phyloP scores from a whole-genome alignment of 345 rosid genomes.

The Salix dunnii region DNA sequence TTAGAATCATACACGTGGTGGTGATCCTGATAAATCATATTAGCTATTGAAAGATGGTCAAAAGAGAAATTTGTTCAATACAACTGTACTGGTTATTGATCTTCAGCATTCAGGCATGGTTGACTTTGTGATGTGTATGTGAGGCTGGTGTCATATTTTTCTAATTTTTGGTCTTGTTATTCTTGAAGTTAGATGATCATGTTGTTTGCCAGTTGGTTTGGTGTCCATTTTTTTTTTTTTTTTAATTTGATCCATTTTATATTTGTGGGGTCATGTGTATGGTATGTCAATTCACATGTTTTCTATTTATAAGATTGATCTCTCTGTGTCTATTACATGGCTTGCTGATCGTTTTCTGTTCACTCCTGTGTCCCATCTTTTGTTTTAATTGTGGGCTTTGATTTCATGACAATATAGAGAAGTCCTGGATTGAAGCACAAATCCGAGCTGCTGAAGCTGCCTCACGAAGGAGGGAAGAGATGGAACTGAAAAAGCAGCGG shows the following conservation, averaged over 20 bases:
- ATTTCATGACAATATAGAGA: slow-evolving; percentile 42
- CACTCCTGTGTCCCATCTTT: not conserved
- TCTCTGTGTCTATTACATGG: not conserved
- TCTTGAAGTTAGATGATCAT: not conserved
- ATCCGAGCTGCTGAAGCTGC: slow-evolving; percentile 66
- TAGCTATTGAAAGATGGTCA: too few relatives aligned
- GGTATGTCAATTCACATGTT: not conserved
- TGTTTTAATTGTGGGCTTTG: not conserved
- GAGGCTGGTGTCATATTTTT: not conserved
- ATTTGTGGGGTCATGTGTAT: not conserved
- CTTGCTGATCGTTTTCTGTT: not conserved
- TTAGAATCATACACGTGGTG: not conserved
- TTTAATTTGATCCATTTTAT: not conserved
- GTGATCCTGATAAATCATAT: too few relatives aligned
- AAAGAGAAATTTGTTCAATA: not conserved
- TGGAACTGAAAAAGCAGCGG: slow-evolving; percentile 51
- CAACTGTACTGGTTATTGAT: not conserved
- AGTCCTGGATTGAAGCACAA: slow-evolving; percentile 66
- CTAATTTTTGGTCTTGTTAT: not conserved
- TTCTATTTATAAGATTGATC: not conserved
- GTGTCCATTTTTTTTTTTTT: not conserved
- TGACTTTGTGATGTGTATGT: not conserved
- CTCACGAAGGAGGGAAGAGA: slow-evolving; percentile 41
- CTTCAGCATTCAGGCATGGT: not conserved
- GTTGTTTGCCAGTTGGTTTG: not conserved